Evolutionary conservation across 805 yeast species (phyloP).

Genomic region (Spathaspora hagerdaliae): DNA sequence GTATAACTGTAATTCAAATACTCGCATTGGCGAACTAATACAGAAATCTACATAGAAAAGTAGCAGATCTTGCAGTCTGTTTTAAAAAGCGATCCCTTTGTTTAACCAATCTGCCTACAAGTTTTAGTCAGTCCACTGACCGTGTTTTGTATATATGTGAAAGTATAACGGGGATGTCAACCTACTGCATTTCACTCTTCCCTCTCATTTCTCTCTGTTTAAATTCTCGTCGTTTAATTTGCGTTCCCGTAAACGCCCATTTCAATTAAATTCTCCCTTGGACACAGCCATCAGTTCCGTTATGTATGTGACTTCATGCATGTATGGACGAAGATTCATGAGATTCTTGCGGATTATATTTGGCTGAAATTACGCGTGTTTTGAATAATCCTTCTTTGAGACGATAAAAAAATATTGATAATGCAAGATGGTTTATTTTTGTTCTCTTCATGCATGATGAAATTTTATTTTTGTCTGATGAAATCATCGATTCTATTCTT

Average conservation of each 20-base stretch:
- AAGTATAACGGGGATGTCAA: background rate
- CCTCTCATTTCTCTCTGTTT: background rate
- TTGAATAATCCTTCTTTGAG: no score
- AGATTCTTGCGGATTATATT: no score
- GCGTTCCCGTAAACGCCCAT: background rate
- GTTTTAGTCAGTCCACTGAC: no score
- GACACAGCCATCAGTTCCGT: background rate
- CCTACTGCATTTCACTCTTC: background rate
- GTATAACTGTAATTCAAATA: no score
- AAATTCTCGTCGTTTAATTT: background rate
- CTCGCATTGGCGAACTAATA: no score
- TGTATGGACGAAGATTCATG: background rate
- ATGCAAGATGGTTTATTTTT: background rate
- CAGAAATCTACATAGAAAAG: no score
- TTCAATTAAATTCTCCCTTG: background rate
- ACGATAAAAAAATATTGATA: no score
- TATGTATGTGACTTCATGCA: background rate
- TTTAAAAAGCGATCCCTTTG: no score
- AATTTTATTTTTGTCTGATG: background rate
- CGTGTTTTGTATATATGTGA: no score
- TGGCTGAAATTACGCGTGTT: no score
- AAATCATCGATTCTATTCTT: background rate
- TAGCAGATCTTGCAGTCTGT: no score
- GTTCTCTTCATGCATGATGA: background rate
- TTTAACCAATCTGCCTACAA: no score